Base-by-base conservation (phyloP, 108 stramenopile species). In the Cyclostephanos invisitatus region DNA sequence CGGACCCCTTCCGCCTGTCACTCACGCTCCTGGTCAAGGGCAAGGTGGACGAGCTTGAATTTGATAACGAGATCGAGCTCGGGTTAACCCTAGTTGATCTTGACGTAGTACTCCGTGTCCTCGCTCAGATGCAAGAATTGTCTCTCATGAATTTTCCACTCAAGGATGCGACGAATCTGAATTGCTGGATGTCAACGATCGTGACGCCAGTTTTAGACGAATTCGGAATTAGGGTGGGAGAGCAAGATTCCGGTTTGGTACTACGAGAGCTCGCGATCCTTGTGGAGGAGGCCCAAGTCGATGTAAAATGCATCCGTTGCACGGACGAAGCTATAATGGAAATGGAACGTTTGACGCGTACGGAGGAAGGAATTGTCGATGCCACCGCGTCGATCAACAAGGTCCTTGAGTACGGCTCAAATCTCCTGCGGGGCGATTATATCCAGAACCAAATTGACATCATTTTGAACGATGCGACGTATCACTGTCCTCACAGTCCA, bases 111-210 rank as follows among this genome's bases (percentile, higher is more conserved):
- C 54, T 85, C 20, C 55, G 71, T 12, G 40, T 85, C 2, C 73
- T 87, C 3, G 64, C 83, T 11, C 36, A 64, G 46, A 75, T 90
- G 22, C 38, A 77, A n/a, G 87, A 87, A 55, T 29, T 68, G 2
- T 44, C 78, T 4, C 77, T 90, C 44, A 70, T 87, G 32, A 59
- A 66, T 21, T 85, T 90, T 54, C 85, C 85, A 6, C 47, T 90
- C 42, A 25, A 62, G 36, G 82, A 85, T 60, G 46, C 83, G 1
- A 42, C 61, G 28, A 70, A 90, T 66, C 18, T 77, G n/a, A 42
- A 83, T 22, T 90, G 89, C 49, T 87, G 86, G 89, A 53, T 87
- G 18, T 68, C 89, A 22, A 87, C 86, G 20, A 64, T 89, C 18
- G 70, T 74, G 7, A 53, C 69, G 15, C 68, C 75, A 18, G 60